Base-by-base conservation (phyloP, 805 yeast genomes). In the Clavispora asparagi region DNA sequence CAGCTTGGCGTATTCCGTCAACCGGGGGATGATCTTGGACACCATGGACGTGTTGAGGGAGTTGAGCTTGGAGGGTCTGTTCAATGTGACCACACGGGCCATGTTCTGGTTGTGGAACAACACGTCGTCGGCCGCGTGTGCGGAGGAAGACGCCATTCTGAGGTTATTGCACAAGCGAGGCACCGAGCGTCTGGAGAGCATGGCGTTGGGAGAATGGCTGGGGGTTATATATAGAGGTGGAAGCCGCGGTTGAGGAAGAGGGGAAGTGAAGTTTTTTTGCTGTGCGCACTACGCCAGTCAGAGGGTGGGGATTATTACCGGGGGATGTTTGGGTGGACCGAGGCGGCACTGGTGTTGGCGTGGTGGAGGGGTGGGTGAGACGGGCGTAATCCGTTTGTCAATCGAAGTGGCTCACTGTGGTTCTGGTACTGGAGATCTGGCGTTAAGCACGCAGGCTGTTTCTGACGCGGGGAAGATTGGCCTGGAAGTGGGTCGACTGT, bases 31-130 rank as follows among this genome's bases (percentile, higher is more conserved):
- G 50, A 92, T 82, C 55, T 80, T 75, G 30, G 74, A 62, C 49
- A 88, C 81, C 96, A 92, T 91, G 46, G 80, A 78, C 25, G 78
- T 71, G 63, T 81, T 85, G 55, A 92, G 73, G 6, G 98, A 92
- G 69, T 92, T 94, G 60, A 94, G 78, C 63, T 92, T 92, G 45
- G 73, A 62, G 19, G 91, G 83, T 49, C 98, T 79, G 71, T 92
- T 88, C 53, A 92, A 73, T 8, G 85, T 77, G 55, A 91, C 72
- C 32, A 87, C 69, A 51, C 97, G 79, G 11, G 94, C 82, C 41
- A 82, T 78, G 56, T 82, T 80, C 49, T 74, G 68, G 56, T 80
- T 75, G 48, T 73, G 61, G 65, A 87, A 87, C 47, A 82, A 71
- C 17, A 87, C 94, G 50, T 82, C 87, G 46, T 65, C 73, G 40